Conservation (phyloP, 306 rosid genomes). For the Fragaria vesca region DNA sequence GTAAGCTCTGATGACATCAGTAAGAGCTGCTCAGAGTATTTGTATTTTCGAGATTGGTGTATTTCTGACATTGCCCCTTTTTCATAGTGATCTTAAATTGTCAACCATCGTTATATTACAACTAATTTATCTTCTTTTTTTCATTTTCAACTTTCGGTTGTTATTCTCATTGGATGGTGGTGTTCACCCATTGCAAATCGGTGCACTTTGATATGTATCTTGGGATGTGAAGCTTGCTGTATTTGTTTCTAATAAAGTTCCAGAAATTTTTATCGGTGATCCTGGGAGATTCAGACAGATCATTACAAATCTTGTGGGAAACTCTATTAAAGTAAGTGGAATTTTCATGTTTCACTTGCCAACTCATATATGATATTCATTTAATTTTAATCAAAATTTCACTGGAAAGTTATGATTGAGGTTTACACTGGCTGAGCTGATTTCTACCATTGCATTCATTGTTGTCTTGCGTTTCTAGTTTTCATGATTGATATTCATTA, state of each 20-base stretch:
- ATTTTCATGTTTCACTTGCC: constrained; percentile 7
- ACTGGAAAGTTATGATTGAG: constrained; percentile 9
- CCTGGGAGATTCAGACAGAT: constrained; percentile 98
- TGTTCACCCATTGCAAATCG: constrained; percentile 26
- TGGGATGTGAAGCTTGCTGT: constrained; percentile 80
- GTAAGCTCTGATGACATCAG: constrained; percentile 37
- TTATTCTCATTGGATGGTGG: constrained; percentile 21
- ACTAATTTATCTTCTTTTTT: constrained; percentile 24
- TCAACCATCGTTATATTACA: neutral
- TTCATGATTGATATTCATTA: constrained; percentile 23
- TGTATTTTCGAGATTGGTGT: neutral
- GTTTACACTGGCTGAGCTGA: neutral
- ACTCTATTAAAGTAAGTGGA: constrained; percentile 84
- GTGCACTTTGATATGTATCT: constrained; percentile 22
- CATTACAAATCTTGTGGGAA: constrained; percentile 92
- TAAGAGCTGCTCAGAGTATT: neutral
- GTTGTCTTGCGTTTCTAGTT: constrained; percentile 15
- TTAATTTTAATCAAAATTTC: neutral
- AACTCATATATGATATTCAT: neutral
- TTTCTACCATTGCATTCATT: constrained; percentile 4
- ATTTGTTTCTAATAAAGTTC: constrained; percentile 94
- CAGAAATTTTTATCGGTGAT: constrained; percentile 84
- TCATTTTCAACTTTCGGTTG: neutral
- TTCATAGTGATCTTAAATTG: neutral
- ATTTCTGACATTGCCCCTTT: neutral